A percentile compares a stretch with the other conserved stretches of the same genome.
Conservation (phyloP, 2,329 filamentous ascomycete genomes). For the Trichoderma cornu-damae region DNA sequence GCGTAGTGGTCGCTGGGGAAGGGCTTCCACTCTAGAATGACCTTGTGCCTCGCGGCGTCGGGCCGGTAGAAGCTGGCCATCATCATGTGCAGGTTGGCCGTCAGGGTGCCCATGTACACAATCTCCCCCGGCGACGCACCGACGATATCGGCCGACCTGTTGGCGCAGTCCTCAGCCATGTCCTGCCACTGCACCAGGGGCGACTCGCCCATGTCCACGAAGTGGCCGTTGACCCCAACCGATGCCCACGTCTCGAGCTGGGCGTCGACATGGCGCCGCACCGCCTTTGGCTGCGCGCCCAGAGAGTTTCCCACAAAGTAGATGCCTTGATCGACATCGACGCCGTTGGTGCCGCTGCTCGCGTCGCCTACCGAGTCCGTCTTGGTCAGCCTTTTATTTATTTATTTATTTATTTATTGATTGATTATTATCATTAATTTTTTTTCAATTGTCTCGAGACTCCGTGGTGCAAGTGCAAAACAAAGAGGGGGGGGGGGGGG, state of each 20-base stretch:
- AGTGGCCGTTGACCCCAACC: constrained; percentile 81
- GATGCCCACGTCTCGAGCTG: constrained; percentile 81
- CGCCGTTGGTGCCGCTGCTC: constrained; percentile 25
- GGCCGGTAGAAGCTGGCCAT: constrained; percentile 82
- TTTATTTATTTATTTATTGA: no score
- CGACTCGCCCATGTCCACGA: constrained; percentile 62
- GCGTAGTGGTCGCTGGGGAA: constrained; percentile 88
- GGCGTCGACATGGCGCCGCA: constrained; percentile 59
- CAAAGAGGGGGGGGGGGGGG: no score
- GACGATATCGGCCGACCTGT: constrained; percentile 65
- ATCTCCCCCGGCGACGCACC: constrained; percentile 70
- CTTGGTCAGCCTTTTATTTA: no score
- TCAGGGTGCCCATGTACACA: constrained; percentile 83
- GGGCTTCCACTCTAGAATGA: constrained; percentile 83
- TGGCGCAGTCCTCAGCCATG: constrained; percentile 68
- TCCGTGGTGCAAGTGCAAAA: neutral
- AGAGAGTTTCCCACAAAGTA: constrained; percentile 91
- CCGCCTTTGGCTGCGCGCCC: constrained; percentile 71
- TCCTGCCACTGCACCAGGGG: constrained; percentile 69
- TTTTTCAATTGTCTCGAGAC: neutral
- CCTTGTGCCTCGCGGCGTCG: constrained; percentile 60
- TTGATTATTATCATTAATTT: no score
- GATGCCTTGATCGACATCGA: constrained; percentile 42
- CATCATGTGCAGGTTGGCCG: constrained; percentile 72
- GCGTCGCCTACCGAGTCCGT: neutral